phyloP scores from a whole-genome alignment of 306 rosid genomes.

The Rubus parviflorus region DNA sequence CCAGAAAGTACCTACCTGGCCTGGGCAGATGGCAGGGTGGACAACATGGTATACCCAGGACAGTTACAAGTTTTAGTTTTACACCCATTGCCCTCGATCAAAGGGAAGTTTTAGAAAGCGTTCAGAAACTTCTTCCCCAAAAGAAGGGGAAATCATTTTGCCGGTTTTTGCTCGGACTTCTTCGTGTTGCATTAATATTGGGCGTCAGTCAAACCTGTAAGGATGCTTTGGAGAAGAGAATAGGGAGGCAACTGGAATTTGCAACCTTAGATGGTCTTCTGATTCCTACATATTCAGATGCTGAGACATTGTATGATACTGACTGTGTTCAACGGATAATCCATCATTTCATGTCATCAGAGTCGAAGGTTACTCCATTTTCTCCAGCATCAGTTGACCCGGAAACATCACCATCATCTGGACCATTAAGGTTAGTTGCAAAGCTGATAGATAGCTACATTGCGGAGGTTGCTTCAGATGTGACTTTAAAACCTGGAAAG shows the following conservation, averaged over 20 bases:
- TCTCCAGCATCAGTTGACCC: conserved; percentile 65
- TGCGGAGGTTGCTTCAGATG: conserved; percentile 65
- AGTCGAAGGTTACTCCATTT: conserved; percentile 50
- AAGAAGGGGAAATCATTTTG: conserved; percentile 83
- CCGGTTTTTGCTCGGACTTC: conserved; percentile 83
- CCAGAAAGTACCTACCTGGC: conserved; percentile 90
- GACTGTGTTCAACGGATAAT: conserved; percentile 73
- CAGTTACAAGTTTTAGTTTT: conserved; percentile 75
- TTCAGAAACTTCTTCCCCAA: conserved; percentile 81
- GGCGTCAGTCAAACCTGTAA: conserved; percentile 56
- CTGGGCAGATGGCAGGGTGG: conserved; percentile 84
- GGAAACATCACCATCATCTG: conserved; percentile 61
- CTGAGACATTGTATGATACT: conserved; percentile 71
- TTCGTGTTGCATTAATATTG: conserved; percentile 81
- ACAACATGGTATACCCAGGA: conserved; percentile 58
- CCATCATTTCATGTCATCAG: conserved; percentile 55
- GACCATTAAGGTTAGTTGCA: conserved; percentile 58
- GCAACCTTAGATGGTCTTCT: conserved; percentile 85
- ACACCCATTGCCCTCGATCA: conserved; percentile 78
- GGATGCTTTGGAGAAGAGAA: conserved; percentile 76
- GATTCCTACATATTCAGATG: conserved; percentile 81
- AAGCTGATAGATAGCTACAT: conserved; percentile 50
- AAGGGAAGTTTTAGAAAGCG: conserved; percentile 64
- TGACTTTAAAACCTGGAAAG: conserved; percentile 44
- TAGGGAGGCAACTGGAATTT: conserved; percentile 87